phyloP scores from a whole-genome alignment of 768 basidiomycete species.

The Agrocybe chaxingu region DNA sequence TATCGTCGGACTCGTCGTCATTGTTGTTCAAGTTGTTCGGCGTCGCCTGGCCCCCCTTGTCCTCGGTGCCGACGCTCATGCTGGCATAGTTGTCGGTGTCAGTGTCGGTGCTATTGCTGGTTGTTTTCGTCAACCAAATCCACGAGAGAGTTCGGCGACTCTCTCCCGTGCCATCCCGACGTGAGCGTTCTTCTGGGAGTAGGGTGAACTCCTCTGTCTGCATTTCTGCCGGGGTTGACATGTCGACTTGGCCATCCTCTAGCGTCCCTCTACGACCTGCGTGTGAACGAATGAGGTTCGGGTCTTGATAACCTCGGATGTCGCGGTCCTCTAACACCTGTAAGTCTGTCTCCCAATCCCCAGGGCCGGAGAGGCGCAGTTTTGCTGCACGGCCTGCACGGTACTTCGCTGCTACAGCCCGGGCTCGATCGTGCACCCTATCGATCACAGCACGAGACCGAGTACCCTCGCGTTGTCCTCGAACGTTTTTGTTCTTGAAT shows the following conservation, averaged over 20 bases:
- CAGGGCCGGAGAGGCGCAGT: not conserved
- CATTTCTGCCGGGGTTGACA: not conserved
- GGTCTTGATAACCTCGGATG: constrained; percentile 12
- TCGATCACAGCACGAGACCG: constrained; percentile 6
- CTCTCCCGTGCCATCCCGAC: no score
- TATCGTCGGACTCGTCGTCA: no score
- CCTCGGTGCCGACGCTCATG: not conserved
- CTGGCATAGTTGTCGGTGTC: no score
- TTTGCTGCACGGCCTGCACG: constrained; percentile 1
- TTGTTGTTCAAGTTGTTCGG: no score
- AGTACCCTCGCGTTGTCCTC: constrained; percentile 9
- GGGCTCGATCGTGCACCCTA: no score
- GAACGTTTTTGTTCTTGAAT: constrained; percentile 14
- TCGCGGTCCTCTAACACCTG: constrained; percentile 4
- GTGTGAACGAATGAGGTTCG: not conserved
- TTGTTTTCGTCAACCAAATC: no score
- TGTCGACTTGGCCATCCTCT: not conserved
- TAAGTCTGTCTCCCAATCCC: constrained; percentile 6
- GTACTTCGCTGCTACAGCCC: constrained; percentile 7
- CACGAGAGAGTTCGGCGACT: no score
- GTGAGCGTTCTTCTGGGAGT: no score
- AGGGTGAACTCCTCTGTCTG: no score
- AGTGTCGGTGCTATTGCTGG: no score
- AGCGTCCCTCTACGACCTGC: not conserved
- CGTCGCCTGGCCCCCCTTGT: constrained; percentile 3